Base-by-base conservation (phyloP, 768 basidiomycete species). In the Trametes elegans region DNA sequence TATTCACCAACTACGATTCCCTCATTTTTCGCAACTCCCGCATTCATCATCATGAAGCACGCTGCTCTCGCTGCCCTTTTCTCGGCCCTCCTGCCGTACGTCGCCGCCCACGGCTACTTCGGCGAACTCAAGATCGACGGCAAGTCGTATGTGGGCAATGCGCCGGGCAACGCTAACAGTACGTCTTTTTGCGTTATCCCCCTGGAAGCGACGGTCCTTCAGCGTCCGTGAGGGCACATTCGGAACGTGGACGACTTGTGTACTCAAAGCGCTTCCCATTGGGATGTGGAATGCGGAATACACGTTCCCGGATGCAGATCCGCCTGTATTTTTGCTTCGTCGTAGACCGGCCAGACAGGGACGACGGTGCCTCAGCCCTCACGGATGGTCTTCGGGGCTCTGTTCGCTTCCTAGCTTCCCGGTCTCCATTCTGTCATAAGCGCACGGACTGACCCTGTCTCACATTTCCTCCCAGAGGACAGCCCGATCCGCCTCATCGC, bases 401-500 rank as follows among this genome's bases (percentile, higher is more conserved):
- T n/a, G n/a, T n/a, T n/a, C n/a, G n/a, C n/a, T n/a, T n/a, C n/a
- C n/a, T n/a, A n/a, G 7, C 18, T 7, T 24, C 32, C 28, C 46
- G 6, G 36, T 52, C 51, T 44, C 27, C 35, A 53, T 53, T 53
- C 42, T 38, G 28, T 35, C 39, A 36, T 16, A 24, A 31, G 9
- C 24, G n/a, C 43, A 24, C 23, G 3, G 36, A 19, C 13, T 23
- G 21, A 24, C 28, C 29, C 9, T 44, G 29, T 41, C 49, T 51
- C 34, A 45, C 47, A 14, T 31, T 38, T 13, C 13, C 23, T 9
- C 21, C 16, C 56, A 68, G 67, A 65, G 19, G 68, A 75, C 7
- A 70, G 73, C 44, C 74, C 78, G 21, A 72, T 82, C 36, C 78
- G 80, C 19, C 73, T 73, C 46, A 71, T 82, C 45, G 65, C 71